Evolutionary conservation across 2,329 filamentous ascomycete genomes (phyloP).

Genomic region (Fonsecaea multimorphosa): DNA sequence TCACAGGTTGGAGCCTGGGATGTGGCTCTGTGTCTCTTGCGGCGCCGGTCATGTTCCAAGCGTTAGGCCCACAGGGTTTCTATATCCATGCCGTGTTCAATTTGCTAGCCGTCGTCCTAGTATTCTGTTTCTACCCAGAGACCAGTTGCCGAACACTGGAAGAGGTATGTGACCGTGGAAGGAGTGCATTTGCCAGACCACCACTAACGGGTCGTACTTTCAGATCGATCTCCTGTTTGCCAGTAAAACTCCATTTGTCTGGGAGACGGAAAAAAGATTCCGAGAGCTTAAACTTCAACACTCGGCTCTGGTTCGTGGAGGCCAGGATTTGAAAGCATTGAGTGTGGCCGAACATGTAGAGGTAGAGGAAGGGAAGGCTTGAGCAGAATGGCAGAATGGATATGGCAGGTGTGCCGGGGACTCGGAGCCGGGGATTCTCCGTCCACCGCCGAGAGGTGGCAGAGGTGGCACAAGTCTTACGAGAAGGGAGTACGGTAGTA

Average conservation of each 20-base stretch:
- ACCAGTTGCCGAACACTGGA: conserved; percentile 75
- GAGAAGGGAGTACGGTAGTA: too few relatives aligned
- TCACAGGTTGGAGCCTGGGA: conserved; percentile 6
- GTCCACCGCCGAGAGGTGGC: too few relatives aligned
- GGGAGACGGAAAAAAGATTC: conserved; percentile 67
- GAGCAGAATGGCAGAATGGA: neutral
- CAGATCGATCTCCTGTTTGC: conserved; percentile 76
- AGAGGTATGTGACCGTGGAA: conserved; percentile 42
- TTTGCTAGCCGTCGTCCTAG: conserved; percentile 68
- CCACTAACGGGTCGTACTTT: neutral
- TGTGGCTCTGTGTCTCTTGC: conserved; percentile 47
- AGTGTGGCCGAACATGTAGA: neutral
- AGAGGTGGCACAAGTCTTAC: too few relatives aligned
- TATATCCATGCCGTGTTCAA: conserved; percentile 76
- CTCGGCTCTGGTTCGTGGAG: conserved; percentile 1
- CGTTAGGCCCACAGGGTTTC: conserved; percentile 71
- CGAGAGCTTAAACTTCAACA: neutral
- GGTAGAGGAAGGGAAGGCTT: neutral
- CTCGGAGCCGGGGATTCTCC: too few relatives aligned
- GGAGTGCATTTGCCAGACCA: neutral
- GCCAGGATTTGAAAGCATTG: neutral
- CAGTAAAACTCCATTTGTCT: conserved; percentile 70
- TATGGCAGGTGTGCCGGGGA: neutral
- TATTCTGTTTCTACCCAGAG: conserved; percentile 77
- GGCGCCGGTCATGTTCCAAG: conserved; percentile 65